Evolutionary conservation across 768 basidiomycete genomes (phyloP), one percentile per base, ranked within the genome.

Genomic region (Naganishia friedmannii): DNA sequence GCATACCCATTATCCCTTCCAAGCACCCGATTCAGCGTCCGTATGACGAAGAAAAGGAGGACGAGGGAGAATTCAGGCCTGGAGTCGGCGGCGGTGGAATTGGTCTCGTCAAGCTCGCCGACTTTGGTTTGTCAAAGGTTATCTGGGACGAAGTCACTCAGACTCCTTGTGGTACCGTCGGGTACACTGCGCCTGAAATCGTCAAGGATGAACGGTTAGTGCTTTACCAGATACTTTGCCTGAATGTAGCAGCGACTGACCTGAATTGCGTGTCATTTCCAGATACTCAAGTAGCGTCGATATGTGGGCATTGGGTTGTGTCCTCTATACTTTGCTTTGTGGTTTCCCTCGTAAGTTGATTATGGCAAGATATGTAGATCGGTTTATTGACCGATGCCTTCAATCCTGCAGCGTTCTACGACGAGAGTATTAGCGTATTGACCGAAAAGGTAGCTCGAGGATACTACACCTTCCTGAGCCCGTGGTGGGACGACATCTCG

Each of bases 131-230:
- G 56, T 91, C 89, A 72, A 99, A 99, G 83, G 89, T 98, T 66
- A 92, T 99, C 4, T 99, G 96, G 96, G 90, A 95, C 78, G 96
- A 98, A 78, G 89, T 97, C 78, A 99, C 96, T 7, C 94, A 92
- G 90, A 99, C 96, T 17, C 96, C 96, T 26, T 99, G 96, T 77
- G 96, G 96, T n/a, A 99, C 96, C 2, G 95, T 99, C 37, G 96
- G 96, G 26, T 99, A 99, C 82, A 99, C 96, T 2, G 96, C 96
- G 7, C 96, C 96, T 6, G 96, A 99, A 83, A 99, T 99, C 72
- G 96, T 99, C 76, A 98, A 97, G 83, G 96, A 98, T 78, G 95
- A 99, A 83, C 86, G 93, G 32, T 63, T 95, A 95, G 79, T 90
- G 88, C 80, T 94, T 93, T 82, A 34, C 32, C 6, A 6, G 23